Conservation (phyloP, 2,329 filamentous ascomycete species). For the Graphium sp. region DNA sequence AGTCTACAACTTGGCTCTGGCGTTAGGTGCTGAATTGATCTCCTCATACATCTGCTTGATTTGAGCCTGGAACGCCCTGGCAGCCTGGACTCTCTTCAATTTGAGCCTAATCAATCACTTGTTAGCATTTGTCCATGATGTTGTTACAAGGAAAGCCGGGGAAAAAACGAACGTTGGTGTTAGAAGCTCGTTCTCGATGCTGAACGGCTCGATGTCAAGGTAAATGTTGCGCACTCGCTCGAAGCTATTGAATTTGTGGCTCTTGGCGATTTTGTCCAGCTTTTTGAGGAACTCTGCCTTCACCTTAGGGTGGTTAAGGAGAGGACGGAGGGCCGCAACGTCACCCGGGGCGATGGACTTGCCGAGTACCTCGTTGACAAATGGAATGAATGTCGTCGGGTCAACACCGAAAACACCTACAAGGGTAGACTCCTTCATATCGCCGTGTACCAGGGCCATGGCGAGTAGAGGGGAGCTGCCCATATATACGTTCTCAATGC, state of each 20-base stretch:
- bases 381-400: conserved; percentile 66
- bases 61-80: conserved; percentile 30
- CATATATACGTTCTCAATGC: conserved; percentile 87
- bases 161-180: conserved; percentile 61
- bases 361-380: conserved; percentile 61
- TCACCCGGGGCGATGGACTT: conserved; percentile 49
- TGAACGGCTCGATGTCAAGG: conserved; percentile 77
- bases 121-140: conserved; percentile 7
- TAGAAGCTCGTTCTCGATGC: conserved; percentile 77
- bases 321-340: conserved; percentile 46
- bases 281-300: conserved; percentile 60
- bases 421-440: conserved; percentile 63
- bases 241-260: conserved; percentile 81
- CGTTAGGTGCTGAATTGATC: conserved; percentile 16
- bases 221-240: conserved; percentile 64
- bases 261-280: conserved; percentile 61
- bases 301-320: conserved; percentile 52
- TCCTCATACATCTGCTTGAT: conserved; percentile 41
- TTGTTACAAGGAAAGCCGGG: background rate
- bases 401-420: conserved; percentile 83
- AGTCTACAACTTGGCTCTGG: conserved; percentile 27
- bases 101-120: conserved; percentile 26
- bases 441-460: conserved; percentile 81
- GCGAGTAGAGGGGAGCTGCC: conserved; percentile 64
- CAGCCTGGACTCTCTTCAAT: conserved; percentile 40